Evolutionary conservation across 306 rosid species (phyloP).

Genomic region (Cicer yamashitae): DNA sequence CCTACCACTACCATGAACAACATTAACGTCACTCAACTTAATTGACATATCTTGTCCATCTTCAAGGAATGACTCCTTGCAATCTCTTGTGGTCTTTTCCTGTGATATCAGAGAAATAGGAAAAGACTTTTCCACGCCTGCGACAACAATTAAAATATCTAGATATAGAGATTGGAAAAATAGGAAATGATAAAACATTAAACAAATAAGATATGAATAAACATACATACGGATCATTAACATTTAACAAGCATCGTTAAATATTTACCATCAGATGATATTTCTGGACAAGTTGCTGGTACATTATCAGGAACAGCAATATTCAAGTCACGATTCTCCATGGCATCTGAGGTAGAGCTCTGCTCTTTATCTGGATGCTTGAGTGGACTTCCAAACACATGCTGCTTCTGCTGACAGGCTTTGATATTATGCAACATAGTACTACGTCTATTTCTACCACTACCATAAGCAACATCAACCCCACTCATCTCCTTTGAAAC

Average conservation of each 20-base stretch:
- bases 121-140: slow-evolving; percentile 27
- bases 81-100: background rate
- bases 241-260: background rate
- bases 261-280: background rate
- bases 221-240: background rate
- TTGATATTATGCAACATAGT: slow-evolving; percentile 37
- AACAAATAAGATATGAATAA: background rate
- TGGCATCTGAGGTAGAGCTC: background rate
- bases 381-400: background rate
- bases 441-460: slow-evolving; percentile 7
- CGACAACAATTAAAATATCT: slow-evolving; percentile 8
- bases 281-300: background rate
- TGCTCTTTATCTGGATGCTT: background rate
- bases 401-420: background rate
- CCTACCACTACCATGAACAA: slow-evolving; percentile 2
- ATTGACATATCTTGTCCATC: slow-evolving; percentile 1
- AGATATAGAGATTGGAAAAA: background rate
- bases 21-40: slow-evolving; percentile 32
- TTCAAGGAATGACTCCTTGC: slow-evolving; percentile 4
- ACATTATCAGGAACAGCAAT: background rate
- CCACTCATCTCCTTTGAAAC: slow-evolving; percentile 22
- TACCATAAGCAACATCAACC: slow-evolving; percentile 29
- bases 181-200: too few species aligned
- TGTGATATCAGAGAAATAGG: background rate
- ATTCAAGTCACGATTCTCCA: background rate